Evolutionary conservation across 163 green algal genomes (phyloP).

Genomic region (Prototheca wickerhamii): DNA sequence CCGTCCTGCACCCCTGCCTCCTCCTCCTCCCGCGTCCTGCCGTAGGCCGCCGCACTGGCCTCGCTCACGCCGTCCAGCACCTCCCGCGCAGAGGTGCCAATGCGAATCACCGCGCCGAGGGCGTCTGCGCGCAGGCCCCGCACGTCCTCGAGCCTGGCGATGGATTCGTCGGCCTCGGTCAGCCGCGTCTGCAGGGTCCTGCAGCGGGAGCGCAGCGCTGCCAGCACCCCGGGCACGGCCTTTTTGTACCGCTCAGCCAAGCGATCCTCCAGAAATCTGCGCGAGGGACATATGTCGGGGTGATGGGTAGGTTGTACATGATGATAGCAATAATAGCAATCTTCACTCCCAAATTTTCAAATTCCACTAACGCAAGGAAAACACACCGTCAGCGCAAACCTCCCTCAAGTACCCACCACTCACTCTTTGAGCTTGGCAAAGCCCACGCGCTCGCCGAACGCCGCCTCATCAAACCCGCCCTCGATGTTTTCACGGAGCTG

Average conservation of each 20-base stretch:
- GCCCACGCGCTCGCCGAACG: conserved; percentile 68
- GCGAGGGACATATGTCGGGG: not conserved
- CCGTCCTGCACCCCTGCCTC: not conserved
- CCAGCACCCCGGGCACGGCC: conserved; percentile 71
- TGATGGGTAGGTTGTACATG: conserved; percentile 4
- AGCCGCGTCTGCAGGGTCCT: conserved; percentile 4
- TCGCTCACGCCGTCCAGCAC: conserved; percentile 64
- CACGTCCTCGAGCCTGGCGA: not conserved
- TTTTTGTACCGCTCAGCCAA: conserved; percentile 68
- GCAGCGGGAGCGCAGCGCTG: conserved; percentile 2
- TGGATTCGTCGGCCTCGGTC: no score
- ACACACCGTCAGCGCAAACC: no score
- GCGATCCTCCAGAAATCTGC: conserved; percentile 79
- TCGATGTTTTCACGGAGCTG: conserved; percentile 63
- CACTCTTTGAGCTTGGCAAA: conserved; percentile 82
- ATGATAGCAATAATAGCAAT: no score
- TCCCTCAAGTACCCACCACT: not conserved
- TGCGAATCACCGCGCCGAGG: not conserved
- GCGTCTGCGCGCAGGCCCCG: not conserved
- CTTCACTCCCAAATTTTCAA: no score
- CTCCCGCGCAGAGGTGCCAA: not conserved
- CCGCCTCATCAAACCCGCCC: conserved; percentile 87
- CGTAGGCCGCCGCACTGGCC: conserved; percentile 32
- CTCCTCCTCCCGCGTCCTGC: not conserved
- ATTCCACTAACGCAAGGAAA: no score